A percentile compares a stretch with the other conserved stretches of the same genome.
These are phyloP conservation scores for Pseudodiploospora longispora DNA, from an alignment of 2,329 filamentous ascomycete species.

Conservation along the genomic window DNA sequence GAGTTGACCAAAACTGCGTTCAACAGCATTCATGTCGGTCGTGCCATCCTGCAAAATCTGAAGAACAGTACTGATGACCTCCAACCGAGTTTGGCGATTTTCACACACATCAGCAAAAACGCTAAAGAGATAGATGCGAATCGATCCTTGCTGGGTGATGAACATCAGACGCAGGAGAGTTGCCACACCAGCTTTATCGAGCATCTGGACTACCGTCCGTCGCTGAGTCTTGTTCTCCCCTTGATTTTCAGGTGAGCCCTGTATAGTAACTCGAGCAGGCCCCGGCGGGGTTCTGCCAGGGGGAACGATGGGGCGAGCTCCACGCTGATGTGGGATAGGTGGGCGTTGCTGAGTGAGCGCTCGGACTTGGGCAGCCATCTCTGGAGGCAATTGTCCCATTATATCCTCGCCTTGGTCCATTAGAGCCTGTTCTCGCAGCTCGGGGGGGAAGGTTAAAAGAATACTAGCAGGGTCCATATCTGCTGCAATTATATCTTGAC, in stretches of 20 bases:
- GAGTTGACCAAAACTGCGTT: slow-evolving; percentile 89
- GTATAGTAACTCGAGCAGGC: slow-evolving; percentile 12
- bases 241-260: slow-evolving; percentile 29
- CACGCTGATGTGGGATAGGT: slow-evolving; percentile 19
- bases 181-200: slow-evolving; percentile 91
- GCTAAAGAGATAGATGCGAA: slow-evolving; percentile 74
- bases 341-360: slow-evolving; percentile 45
- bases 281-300: slow-evolving; percentile 22
- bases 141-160: slow-evolving; percentile 81
- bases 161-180: slow-evolving; percentile 99
- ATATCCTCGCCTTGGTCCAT: slow-evolving; percentile 88
- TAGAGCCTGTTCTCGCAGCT: slow-evolving; percentile 76
- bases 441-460: slow-evolving; percentile 78
- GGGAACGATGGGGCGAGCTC: slow-evolving; percentile 21
- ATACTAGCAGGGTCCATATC: slow-evolving; percentile 95
- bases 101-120: slow-evolving; percentile 89
- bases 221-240: slow-evolving; percentile 59
- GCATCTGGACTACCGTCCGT: slow-evolving; percentile 85
- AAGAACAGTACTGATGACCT: slow-evolving; percentile 86
- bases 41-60: slow-evolving; percentile 95
- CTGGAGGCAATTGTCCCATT: slow-evolving; percentile 73
- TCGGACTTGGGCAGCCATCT: slow-evolving; percentile 79
- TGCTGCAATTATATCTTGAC: slow-evolving; percentile 43
- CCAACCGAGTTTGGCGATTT: slow-evolving; percentile 90
- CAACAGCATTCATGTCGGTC: slow-evolving; percentile 84